Conservation (phyloP, 2,329 filamentous ascomycete genomes). For the Stemphylium lycopersici region DNA sequence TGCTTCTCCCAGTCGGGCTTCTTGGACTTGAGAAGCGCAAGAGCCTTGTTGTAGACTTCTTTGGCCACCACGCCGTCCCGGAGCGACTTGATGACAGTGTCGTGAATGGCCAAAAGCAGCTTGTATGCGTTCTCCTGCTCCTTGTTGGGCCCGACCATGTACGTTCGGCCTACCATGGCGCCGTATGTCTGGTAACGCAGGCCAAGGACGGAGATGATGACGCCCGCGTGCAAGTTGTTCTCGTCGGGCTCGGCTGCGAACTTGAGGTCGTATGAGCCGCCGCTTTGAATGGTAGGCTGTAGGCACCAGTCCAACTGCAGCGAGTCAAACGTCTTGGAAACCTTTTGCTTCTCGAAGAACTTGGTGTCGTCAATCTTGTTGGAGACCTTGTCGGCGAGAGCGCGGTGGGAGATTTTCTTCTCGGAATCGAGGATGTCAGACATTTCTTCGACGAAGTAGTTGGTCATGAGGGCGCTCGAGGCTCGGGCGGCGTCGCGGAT, state of each 20-base stretch:
- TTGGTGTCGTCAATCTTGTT: slow-evolving; percentile 91
- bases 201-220: slow-evolving; percentile 91
- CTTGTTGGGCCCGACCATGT: slow-evolving; percentile 96
- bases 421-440: slow-evolving; percentile 93
- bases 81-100: slow-evolving; percentile 87
- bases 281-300: slow-evolving; percentile 89
- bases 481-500: slow-evolving; percentile 95
- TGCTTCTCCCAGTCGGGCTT: slow-evolving; percentile 95
- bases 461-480: slow-evolving; percentile 91
- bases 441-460: slow-evolving; percentile 98
- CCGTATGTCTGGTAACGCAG: slow-evolving; percentile 96
- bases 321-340: slow-evolving; percentile 85
- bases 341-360: slow-evolving; percentile 87
- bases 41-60: slow-evolving; percentile 89
- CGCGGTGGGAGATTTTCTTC: slow-evolving; percentile 93
- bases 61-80: slow-evolving; percentile 85
- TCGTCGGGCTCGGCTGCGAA: slow-evolving; percentile 79
- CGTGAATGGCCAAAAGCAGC: slow-evolving; percentile 81
- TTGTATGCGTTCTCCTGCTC: slow-evolving; percentile 95
- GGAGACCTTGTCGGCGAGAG: slow-evolving; percentile 84
- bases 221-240: slow-evolving; percentile 82
- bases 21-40: slow-evolving; percentile 80
- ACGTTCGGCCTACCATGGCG: slow-evolving; percentile 89
- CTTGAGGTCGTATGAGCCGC: slow-evolving; percentile 91
- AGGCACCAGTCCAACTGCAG: slow-evolving; percentile 93